Evolutionary conservation across 352 stramenopile genomes (phyloP), one percentile per base, ranked within the genome.

Genomic region (Globisporangium paddicum): DNA sequence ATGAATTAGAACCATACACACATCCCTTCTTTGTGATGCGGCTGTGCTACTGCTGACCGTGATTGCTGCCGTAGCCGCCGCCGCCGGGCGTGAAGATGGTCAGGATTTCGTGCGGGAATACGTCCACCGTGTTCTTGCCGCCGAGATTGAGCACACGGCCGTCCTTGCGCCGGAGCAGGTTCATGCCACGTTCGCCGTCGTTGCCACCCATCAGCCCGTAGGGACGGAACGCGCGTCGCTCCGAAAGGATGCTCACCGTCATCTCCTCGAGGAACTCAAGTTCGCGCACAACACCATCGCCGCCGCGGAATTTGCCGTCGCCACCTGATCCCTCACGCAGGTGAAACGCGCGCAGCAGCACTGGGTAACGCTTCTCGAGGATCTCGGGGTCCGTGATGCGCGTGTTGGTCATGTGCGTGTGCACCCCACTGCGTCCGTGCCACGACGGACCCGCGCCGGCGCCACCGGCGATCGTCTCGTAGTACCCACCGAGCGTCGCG

Each of bases 321-420:
- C 97, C 97, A 42, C 97, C 97, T n/a, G 90, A 97, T 28, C 72
- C 76, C 52, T 86, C 60, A 32, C 90, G 82, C 32, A 97, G 64
- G 37, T 90, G 79, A 66, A 97, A 97, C 8, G 77, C 84, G 19
- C 77, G 72, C 37, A 98, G 69, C 23, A 97, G 67, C 35, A 97
- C 80, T 0, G 95, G 96, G 69, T 96, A 99, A 2, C 96, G 79
- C 60, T 98, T 93, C 74, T 99, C 97, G 6, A 99, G 65, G 68
- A 99, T 99, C 72, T 99, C 97, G n/a, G 96, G 96, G 72, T 99
- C 97, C 19, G 97, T 99, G 67, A 99, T 99, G 19, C 97, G 88
- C 19, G 97, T 99, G 82, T 99, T 99, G 45, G 97, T 99, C 86
- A 99, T 99, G 75, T 99, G 97, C 21, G 97, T 99, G 73, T 99